These are phyloP conservation scores for Pyricularia sp. DNA, from an alignment of 2,329 filamentous ascomycete genomes.

Conservation along the genomic window DNA sequence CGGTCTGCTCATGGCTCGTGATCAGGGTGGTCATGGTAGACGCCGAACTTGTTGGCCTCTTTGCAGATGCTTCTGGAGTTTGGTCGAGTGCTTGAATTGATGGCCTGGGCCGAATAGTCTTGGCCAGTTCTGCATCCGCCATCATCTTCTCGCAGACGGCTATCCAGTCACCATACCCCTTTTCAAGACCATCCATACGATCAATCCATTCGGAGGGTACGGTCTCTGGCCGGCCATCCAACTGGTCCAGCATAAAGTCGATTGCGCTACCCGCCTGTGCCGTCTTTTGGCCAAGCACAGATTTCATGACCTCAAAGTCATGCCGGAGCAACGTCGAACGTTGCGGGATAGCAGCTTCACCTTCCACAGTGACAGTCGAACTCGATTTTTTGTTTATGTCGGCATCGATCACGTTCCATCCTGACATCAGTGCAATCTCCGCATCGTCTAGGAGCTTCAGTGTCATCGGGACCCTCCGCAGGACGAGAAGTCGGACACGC, in stretches of 20 bases:
- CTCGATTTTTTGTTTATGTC: constrained; percentile 1
- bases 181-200: constrained; percentile 67
- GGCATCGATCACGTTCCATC: constrained; percentile 45
- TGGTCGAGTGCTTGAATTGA: neutral
- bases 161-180: constrained; percentile 68
- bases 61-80: neutral
- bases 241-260: constrained; percentile 73
- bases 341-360: constrained; percentile 1
- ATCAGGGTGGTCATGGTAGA: constrained; percentile 1
- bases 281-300: constrained; percentile 55
- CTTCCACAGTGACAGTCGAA: constrained; percentile 7
- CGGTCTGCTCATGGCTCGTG: constrained; percentile 4
- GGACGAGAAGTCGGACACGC: constrained; percentile 61
- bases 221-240: constrained; percentile 75
- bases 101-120: neutral
- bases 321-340: constrained; percentile 22
- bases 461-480: constrained; percentile 60
- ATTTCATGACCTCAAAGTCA: constrained; percentile 45
- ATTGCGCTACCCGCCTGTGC: constrained; percentile 56
- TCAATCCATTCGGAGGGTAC: constrained; percentile 82
- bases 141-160: constrained; percentile 62
- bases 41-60: neutral
- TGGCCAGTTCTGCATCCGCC: constrained; percentile 47
- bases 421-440: constrained; percentile 50
- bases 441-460: constrained; percentile 53